Percentiles rank a stretch among this genome's conserved stretches.
Evolutionary conservation across 2,329 filamentous ascomycete genomes (phyloP).

Genomic region (Phialophora tarda): DNA sequence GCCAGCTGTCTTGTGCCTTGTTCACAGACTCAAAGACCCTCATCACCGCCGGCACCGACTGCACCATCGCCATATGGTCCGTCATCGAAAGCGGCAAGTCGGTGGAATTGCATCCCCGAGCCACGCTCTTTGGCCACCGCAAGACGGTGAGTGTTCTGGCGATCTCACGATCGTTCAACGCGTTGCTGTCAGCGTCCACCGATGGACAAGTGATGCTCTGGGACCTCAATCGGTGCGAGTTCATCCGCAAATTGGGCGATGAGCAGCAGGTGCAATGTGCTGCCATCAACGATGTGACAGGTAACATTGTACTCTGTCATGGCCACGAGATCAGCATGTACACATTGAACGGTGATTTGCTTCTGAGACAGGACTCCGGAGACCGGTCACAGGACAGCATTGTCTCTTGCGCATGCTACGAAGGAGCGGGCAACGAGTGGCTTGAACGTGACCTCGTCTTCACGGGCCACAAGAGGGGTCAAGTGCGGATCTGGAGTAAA

Average conservation of each 20-base stretch:
- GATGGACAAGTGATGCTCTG: slow-evolving; percentile 87
- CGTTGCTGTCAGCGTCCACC: slow-evolving; percentile 79
- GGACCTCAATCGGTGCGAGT: slow-evolving; percentile 90
- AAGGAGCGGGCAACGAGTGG: slow-evolving; percentile 90
- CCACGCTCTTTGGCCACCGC: slow-evolving; percentile 89
- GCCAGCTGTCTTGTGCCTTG: slow-evolving; percentile 79
- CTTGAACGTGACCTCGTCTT: slow-evolving; percentile 84
- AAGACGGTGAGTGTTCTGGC: slow-evolving; percentile 80
- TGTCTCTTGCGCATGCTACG: slow-evolving; percentile 86
- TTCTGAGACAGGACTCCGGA: slow-evolving; percentile 83
- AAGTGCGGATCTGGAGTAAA: slow-evolving; percentile 73
- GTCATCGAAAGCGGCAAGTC: slow-evolving; percentile 68
- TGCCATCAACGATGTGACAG: slow-evolving; percentile 85
- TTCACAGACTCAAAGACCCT: slow-evolving; percentile 91
- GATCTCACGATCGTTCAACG: slow-evolving; percentile 84
- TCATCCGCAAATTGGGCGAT: slow-evolving; percentile 74
- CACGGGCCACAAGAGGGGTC: slow-evolving; percentile 81
- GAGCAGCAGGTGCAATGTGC: slow-evolving; percentile 68
- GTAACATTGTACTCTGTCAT: slow-evolving; percentile 84
- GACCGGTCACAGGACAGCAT: slow-evolving; percentile 74
- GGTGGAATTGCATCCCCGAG: slow-evolving; percentile 78
- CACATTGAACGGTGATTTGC: slow-evolving; percentile 82
- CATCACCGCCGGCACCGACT: slow-evolving; percentile 90
- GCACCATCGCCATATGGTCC: slow-evolving; percentile 83
- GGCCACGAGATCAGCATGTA: slow-evolving; percentile 77